Evolutionary conservation across 1,284 basidiomycete genomes (phyloP).

Genomic region (Chiua sp.): DNA sequence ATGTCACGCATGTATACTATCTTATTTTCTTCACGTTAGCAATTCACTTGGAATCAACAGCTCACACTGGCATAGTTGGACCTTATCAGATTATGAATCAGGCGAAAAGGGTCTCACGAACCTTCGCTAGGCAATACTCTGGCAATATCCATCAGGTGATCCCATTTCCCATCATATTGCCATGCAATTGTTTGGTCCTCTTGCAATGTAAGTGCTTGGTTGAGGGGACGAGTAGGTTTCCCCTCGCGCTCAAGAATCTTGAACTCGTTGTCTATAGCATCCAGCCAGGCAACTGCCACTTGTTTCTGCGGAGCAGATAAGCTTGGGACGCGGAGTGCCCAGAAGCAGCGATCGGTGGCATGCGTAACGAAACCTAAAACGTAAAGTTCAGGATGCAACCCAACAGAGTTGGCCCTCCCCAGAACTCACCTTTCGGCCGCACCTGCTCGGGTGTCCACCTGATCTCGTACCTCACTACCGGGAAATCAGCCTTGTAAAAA

Average conservation of each 20-base stretch:
- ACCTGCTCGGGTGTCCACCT: conserved; percentile 68
- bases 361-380: conserved; percentile 70
- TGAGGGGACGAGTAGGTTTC: conserved; percentile 35
- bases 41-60: too few relatives aligned
- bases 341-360: conserved; percentile 60
- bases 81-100: neutral
- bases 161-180: conserved; percentile 57
- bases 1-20: conserved; percentile 3
- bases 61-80: neutral
- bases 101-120: neutral
- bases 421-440: conserved; percentile 53
- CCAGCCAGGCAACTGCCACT: conserved; percentile 40
- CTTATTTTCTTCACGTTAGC: conserved; percentile 12
- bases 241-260: conserved; percentile 48
- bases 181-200: conserved; percentile 59
- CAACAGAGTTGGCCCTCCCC: neutral
- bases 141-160: conserved; percentile 45
- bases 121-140: conserved; percentile 38
- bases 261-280: conserved; percentile 48
- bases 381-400: neutral
- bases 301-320: conserved; percentile 20
- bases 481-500: conserved; percentile 56
- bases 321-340: conserved; percentile 45
- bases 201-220: conserved; percentile 53
- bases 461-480: conserved; percentile 71